These are phyloP conservation scores for Discostella stelligera DNA, from an alignment of 352 stramenopile genomes.

Conservation along the genomic window DNA sequence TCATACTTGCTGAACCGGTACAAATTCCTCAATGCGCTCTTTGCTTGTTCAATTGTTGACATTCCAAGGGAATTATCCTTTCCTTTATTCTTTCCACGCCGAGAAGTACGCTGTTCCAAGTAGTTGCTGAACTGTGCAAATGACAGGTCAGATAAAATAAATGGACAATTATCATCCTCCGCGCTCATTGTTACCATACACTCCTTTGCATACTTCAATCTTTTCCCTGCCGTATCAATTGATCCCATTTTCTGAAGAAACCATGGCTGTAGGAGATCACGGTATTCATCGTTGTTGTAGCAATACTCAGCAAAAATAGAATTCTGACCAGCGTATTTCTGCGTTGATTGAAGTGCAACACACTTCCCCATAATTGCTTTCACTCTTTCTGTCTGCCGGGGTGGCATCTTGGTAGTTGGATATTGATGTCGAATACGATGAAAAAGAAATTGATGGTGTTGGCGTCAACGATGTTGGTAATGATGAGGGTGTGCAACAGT, in stretches of 20 bases:
- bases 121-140: slow-evolving; percentile 7
- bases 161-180: slow-evolving; percentile 7
- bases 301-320: slow-evolving; percentile 4
- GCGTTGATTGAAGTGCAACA: background rate
- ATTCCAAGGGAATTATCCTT: slow-evolving; percentile 4
- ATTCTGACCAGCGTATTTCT: background rate
- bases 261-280: slow-evolving; percentile 5
- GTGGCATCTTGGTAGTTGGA: background rate
- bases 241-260: slow-evolving; percentile 1
- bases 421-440: background rate
- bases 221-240: slow-evolving; percentile 1
- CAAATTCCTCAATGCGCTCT: slow-evolving; percentile 14
- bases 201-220: slow-evolving; percentile 1
- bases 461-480: too few species aligned
- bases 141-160: slow-evolving; percentile 5
- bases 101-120: background rate
- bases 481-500: too few species aligned
- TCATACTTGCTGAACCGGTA: slow-evolving; percentile 15
- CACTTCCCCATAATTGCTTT: background rate
- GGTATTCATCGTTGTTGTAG: slow-evolving; percentile 5
- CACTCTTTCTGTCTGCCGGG: background rate
- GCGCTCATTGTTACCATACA: background rate
- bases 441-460: too few species aligned
- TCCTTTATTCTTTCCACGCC: background rate
- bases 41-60: background rate